Base-by-base conservation (phyloP, 2,329 filamentous ascomycete species). In the Botrytis aclada region DNA sequence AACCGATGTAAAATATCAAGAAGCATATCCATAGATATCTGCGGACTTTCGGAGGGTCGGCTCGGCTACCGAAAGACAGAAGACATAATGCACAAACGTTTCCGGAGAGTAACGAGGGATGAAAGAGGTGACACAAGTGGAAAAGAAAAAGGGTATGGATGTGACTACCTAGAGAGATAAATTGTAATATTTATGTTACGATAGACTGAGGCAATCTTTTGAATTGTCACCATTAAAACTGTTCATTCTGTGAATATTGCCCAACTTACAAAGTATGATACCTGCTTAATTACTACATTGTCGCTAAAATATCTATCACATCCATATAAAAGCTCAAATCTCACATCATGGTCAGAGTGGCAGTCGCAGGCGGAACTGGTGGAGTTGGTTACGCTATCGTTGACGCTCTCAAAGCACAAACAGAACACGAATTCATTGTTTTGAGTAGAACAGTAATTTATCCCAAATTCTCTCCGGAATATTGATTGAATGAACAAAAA, bases 381-480 rank as follows among this genome's bases (percentile, higher is more conserved):
- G 77, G 79, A 60, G 73, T 80, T 18, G 79, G 79, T 43, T 72
- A 74, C 43, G 76, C 78, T 32, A 80, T 81, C 39, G 74, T 76
- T 16, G 71, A 79, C 6, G 79, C 78, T 20, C 71, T 81, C 22
- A 64, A 76, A 41, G 75, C 75, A 34, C 78, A 75, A 45, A 78
- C 76, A 45, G 77, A 78, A 67, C 74, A 81, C 74, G 76, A 80
- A 58, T 77, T 80, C 64, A 78, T 80, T 37, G 65, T 78, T 43
- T 74, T 80, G 72, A 79, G 78, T 51, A 75, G 79, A 76, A 80
- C 79, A 74, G 79, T 81, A 76, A 32, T 39, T 43, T 18, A 45
- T 66, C 47, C 47, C 39, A 45, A 16, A 3, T 39, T 4, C 22
- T 47, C 22, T 32, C 16, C 29, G 3, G 14, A 58, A 20, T 4